A percentile compares a stretch with the other conserved stretches of the same genome.
These are phyloP conservation scores for Citrus reticulata DNA, from an alignment of 345 rosid species.

Conservation along the genomic window DNA sequence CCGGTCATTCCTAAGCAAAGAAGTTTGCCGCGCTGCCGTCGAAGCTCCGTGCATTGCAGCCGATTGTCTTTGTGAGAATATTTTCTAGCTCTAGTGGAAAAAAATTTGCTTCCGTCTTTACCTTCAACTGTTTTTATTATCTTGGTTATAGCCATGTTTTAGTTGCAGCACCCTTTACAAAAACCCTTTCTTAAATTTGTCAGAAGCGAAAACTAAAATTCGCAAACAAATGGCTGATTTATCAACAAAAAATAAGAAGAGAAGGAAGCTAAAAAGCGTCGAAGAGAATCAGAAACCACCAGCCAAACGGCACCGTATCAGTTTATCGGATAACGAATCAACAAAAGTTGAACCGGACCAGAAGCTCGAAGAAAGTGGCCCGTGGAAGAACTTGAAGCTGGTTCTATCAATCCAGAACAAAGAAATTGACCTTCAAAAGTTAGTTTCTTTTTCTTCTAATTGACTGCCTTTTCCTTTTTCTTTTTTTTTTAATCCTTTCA, in stretches of 20 bases:
- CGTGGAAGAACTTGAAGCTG: conserved; percentile 78
- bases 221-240: conserved; percentile 30
- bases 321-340: conserved; percentile 18
- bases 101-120: no score
- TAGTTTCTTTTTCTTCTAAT: conserved; percentile 17
- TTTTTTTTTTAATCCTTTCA: not conserved
- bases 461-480: not conserved
- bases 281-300: conserved; percentile 19
- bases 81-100: no score
- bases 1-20: no score
- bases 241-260: conserved; percentile 23
- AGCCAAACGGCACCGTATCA: conserved; percentile 24
- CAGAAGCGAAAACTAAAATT: not conserved
- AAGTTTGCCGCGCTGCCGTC: no score
- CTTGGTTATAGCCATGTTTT: no score
- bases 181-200: not conserved
- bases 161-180: no score
- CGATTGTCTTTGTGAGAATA: no score
- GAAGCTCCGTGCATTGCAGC: no score
- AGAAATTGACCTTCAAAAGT: conserved; percentile 52
- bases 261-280: conserved; percentile 33
- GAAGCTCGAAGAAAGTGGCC: conserved; percentile 30
- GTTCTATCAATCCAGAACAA: conserved; percentile 51
- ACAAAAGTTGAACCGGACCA: conserved; percentile 9
- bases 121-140: no score